phyloP scores from a whole-genome alignment of 2,329 filamentous ascomycete genomes.

The Colletotrichum somersetense region DNA sequence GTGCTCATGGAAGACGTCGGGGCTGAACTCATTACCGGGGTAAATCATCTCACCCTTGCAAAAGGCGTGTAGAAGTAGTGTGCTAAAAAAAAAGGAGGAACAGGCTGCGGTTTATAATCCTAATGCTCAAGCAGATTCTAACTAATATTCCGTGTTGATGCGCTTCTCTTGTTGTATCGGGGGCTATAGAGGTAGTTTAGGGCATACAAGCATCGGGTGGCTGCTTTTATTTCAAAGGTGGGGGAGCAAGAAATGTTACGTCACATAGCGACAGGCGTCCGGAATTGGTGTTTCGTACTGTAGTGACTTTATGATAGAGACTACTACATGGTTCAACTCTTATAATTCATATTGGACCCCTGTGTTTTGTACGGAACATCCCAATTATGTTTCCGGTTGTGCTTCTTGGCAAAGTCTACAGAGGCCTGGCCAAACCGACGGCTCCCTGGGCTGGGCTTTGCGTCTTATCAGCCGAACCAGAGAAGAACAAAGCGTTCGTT shows the following conservation, averaged over 20 bases:
- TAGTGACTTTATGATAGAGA: slow-evolving; percentile 1
- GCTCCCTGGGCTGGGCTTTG: not conserved
- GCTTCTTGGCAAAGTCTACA: not conserved
- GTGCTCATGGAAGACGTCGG: slow-evolving; percentile 59
- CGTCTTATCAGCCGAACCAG: not conserved
- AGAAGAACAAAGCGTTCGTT: not conserved
- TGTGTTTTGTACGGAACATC: not conserved
- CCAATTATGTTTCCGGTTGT: slow-evolving; percentile 8
- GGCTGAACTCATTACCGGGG: slow-evolving; percentile 71
- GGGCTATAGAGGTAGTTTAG: slow-evolving; percentile 9
- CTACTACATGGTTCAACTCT: slow-evolving; percentile 12
- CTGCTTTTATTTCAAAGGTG: not conserved
- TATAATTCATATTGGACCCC: too few relatives aligned
- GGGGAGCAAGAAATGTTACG: slow-evolving; percentile 1
- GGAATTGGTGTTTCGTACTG: slow-evolving; percentile 17
- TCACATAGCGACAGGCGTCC: slow-evolving; percentile 42
- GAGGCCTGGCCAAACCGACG: not conserved
- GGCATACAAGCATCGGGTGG: slow-evolving; percentile 10
- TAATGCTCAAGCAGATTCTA: slow-evolving; percentile 37
- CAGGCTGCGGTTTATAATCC: slow-evolving; percentile 40
- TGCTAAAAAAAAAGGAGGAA: slow-evolving; percentile 40
- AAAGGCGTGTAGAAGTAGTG: slow-evolving; percentile 50
- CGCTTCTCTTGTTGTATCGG: slow-evolving; percentile 26
- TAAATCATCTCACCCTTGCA: slow-evolving; percentile 65
- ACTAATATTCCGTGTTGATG: slow-evolving; percentile 29